phyloP scores from a whole-genome alignment of 768 basidiomycete genomes.

The Mycena galericulata region DNA sequence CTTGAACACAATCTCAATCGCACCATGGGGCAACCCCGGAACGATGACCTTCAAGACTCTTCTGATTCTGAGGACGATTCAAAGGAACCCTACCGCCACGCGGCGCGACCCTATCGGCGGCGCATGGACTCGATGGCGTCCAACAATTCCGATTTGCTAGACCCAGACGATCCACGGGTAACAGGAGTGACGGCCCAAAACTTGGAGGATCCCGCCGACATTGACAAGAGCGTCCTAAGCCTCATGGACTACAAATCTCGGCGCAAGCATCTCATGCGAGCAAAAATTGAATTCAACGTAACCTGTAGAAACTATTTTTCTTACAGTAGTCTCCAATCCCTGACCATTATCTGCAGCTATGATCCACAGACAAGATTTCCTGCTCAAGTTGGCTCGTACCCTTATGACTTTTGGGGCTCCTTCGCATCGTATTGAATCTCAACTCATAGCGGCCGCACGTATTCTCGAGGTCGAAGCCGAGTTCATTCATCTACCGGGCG shows the following conservation, averaged over 20 bases:
- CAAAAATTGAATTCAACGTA: constrained; percentile 81
- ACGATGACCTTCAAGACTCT: constrained; percentile 9
- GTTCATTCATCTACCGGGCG: constrained; percentile 86
- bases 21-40: constrained; percentile 11
- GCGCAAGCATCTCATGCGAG: constrained; percentile 71
- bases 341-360: constrained; percentile 63
- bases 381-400: constrained; percentile 86
- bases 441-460: constrained; percentile 87
- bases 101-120: constrained; percentile 44
- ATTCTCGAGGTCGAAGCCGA: constrained; percentile 94
- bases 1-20: constrained; percentile 42
- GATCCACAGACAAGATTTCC: constrained; percentile 84
- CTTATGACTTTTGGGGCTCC: constrained; percentile 95
- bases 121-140: constrained; percentile 61
- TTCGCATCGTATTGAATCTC: constrained; percentile 93
- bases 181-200: constrained; percentile 65
- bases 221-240: constrained; percentile 69
- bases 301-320: constrained; percentile 59
- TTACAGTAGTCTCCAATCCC: background rate
- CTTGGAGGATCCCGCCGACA: constrained; percentile 70
- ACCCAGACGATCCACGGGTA: constrained; percentile 79
- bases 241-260: constrained; percentile 77
- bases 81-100: constrained; percentile 39
- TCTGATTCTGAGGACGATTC: constrained; percentile 34
- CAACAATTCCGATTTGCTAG: constrained; percentile 64